These are phyloP conservation scores for Colletotrichum tropicicola DNA, from an alignment of 2,329 filamentous ascomycete genomes.

Conservation along the genomic window DNA sequence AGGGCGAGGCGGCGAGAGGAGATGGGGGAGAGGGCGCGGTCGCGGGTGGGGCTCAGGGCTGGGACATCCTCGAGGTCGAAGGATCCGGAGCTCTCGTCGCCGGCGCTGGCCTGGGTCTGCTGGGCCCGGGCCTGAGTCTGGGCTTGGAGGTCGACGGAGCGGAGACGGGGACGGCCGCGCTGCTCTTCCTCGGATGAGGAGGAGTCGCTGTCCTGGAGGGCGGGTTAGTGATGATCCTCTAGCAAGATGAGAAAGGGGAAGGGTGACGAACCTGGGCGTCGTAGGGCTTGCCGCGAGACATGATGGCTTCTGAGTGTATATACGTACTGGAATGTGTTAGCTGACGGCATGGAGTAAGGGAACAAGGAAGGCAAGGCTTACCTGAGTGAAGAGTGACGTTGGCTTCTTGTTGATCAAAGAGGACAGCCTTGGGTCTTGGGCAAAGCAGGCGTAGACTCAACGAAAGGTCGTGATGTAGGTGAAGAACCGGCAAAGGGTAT, in stretches of 20 bases:
- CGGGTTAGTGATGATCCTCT: too few species aligned
- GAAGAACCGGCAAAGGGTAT: too few species aligned
- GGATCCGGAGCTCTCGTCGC: not conserved
- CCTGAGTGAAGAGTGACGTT: not conserved
- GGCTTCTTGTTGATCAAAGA: too few species aligned
- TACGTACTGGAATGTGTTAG: not conserved
- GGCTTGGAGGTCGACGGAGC: not conserved
- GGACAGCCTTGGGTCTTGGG: too few species aligned
- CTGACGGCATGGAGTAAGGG: not conserved
- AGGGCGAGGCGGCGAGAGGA: not conserved
- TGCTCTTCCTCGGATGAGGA: not conserved
- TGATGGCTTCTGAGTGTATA: not conserved
- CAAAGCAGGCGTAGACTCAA: too few species aligned
- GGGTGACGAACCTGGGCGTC: not conserved
- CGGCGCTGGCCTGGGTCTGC: not conserved
- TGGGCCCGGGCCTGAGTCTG: too few species aligned
- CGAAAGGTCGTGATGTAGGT: too few species aligned
- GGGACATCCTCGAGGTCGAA: not conserved
- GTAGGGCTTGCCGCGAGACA: slow-evolving; percentile 4
- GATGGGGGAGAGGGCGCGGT: not conserved
- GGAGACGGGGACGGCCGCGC: slow-evolving; percentile 3
- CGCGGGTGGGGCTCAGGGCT: not conserved
- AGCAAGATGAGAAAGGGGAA: not conserved
- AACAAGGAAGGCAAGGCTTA: fast-evolving
- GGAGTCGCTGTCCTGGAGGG: not conserved